A percentile compares a stretch with the other conserved stretches of the same genome.
Evolutionary conservation across 1,139 yeast genomes (phyloP).

Genomic region (Saccharomyces uvarum): DNA sequence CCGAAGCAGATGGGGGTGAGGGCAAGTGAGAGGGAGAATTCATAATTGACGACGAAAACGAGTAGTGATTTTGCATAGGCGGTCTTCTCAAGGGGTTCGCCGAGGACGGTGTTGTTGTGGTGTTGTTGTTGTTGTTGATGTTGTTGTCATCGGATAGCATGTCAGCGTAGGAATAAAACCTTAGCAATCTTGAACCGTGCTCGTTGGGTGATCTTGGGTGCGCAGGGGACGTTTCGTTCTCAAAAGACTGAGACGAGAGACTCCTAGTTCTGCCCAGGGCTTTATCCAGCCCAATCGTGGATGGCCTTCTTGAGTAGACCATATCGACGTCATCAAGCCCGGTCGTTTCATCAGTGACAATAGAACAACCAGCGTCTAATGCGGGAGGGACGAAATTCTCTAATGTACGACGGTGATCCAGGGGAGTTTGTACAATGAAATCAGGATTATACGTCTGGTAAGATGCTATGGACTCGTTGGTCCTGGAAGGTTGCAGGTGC

Average conservation of each 20-base stretch:
- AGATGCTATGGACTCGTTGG: background rate
- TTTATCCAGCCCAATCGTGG: conserved; percentile 52
- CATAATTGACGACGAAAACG: background rate
- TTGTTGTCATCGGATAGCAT: conserved; percentile 52
- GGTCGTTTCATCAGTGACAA: conserved; percentile 49
- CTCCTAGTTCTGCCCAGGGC: conserved; percentile 44
- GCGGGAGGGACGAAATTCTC: conserved; percentile 81
- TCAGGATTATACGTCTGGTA: background rate
- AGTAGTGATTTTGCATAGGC: background rate
- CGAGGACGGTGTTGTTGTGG: conserved; percentile 1
- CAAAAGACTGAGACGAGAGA: conserved; percentile 2
- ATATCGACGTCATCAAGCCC: conserved; percentile 66
- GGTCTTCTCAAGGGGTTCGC: conserved; percentile 1
- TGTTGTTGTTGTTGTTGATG: conserved; percentile 5
- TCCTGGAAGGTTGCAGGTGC: background rate
- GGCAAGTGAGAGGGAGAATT: background rate
- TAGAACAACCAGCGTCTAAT: conserved; percentile 66
- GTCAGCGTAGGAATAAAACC: conserved; percentile 76
- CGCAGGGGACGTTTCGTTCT: background rate
- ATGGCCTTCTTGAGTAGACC: conserved; percentile 59
- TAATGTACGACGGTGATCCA: conserved; percentile 39
- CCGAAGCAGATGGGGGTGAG: background rate
- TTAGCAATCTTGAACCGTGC: conserved; percentile 31
- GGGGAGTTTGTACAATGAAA: conserved; percentile 8
- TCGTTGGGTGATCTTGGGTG: conserved; percentile 2